Evolutionary conservation across 306 rosid species (phyloP).

Genomic region (Aeschynomene evenia): DNA sequence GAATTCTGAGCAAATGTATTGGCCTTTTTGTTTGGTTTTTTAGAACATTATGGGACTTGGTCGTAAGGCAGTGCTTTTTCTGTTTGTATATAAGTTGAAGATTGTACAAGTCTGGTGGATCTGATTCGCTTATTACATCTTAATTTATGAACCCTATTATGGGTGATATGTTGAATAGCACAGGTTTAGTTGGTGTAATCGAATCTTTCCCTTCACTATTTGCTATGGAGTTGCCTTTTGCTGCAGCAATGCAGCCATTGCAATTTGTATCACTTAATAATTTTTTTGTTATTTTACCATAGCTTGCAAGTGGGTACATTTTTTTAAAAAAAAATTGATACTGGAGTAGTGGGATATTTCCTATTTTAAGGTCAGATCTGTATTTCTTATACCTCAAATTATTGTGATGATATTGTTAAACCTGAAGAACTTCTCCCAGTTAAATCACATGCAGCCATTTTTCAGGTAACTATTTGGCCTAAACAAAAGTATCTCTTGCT

Average conservation of each 20-base stretch:
- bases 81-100: neutral
- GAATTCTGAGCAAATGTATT: neutral
- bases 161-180: neutral
- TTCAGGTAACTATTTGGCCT: slow-evolving; percentile 3
- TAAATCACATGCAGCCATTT: neutral
- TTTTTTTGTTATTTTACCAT: neutral
- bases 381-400: no score
- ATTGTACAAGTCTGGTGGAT: neutral
- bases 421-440: neutral
- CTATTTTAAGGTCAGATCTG: no score
- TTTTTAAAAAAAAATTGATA: no score
- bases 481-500: neutral
- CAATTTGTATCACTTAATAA: slow-evolving; percentile 2
- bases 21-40: neutral
- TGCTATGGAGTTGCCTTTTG: neutral
- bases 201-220: neutral
- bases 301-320: neutral
- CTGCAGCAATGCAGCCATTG: slow-evolving; percentile 17
- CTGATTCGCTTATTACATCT: neutral
- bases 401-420: neutral
- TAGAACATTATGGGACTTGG: slow-evolving; percentile 11
- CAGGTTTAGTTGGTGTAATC: slow-evolving; percentile 2
- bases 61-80: neutral
- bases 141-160: neutral
- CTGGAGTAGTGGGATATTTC: no score